A percentile compares a stretch with the other conserved stretches of the same genome.
Conservation (phyloP, 768 basidiomycete species). For the Serpula lacrymans region DNA sequence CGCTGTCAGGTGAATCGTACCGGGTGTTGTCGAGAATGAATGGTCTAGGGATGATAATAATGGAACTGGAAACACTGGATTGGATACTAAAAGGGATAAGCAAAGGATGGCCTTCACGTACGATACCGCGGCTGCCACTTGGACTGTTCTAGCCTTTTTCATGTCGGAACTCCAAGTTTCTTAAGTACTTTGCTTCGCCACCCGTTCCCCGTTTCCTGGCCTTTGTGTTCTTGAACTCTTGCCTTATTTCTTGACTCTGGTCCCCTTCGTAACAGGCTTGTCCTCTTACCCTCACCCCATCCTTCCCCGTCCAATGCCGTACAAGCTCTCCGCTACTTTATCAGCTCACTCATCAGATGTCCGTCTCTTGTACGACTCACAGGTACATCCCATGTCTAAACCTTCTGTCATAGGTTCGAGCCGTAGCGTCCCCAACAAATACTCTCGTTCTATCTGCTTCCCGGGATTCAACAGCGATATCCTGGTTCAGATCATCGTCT, state of each 20-base stretch:
- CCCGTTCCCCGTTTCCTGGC: not conserved
- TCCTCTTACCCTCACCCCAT: conserved; percentile 10
- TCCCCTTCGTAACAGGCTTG: conserved; percentile 7
- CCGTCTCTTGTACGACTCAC: conserved; percentile 27
- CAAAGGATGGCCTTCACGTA: too few relatives aligned
- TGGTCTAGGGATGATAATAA: too few relatives aligned
- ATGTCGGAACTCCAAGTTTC: conserved; percentile 1
- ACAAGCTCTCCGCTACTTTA: conserved; percentile 75
- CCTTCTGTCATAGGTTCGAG: conserved; percentile 64
- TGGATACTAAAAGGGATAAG: too few relatives aligned
- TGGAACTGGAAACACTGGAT: too few relatives aligned
- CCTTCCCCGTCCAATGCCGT: conserved; percentile 47
- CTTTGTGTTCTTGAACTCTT: not conserved
- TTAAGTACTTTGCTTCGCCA: conserved; percentile 1
- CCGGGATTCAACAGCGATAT: conserved; percentile 86
- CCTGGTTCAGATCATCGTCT: conserved; percentile 63
- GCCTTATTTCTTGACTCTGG: conserved; percentile 1
- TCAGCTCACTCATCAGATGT: conserved; percentile 73
- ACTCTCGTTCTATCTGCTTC: conserved; percentile 85
- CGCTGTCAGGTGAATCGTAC: too few relatives aligned
- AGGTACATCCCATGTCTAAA: conserved; percentile 15
- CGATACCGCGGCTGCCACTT: not conserved
- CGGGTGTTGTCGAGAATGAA: too few relatives aligned
- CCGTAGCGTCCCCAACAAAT: conserved; percentile 71
- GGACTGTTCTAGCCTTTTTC: conserved; percentile 5